These are phyloP conservation scores for Podila minutissima DNA, from an alignment of 192 early-diverging fungal genomes.

Conservation along the genomic window DNA sequence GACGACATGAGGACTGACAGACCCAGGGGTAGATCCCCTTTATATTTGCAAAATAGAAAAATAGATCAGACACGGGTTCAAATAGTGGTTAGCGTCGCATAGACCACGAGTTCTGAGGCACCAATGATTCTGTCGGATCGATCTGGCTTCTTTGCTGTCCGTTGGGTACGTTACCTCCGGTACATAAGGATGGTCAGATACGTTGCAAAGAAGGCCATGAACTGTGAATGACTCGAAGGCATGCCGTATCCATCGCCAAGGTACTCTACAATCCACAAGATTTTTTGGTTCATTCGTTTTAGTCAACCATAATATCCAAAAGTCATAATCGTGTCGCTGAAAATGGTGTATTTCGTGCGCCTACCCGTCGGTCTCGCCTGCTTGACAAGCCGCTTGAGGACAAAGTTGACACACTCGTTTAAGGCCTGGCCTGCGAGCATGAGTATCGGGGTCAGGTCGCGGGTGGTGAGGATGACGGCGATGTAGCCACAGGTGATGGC, in stretches of 20 bases:
- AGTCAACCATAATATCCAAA: not conserved
- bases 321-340: too few species aligned
- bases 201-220: conserved; percentile 78
- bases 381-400: conserved; percentile 68
- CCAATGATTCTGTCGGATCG: not conserved
- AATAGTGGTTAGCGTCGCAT: too few species aligned
- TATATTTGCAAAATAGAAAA: not conserved
- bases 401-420: conserved; percentile 73
- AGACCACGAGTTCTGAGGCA: not conserved
- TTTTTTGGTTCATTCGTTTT: not conserved
- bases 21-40: conserved; percentile 8
- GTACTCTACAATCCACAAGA: conserved; percentile 56
- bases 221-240: conserved; percentile 87
- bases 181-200: conserved; percentile 66
- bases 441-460: conserved; percentile 65
- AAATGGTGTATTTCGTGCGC: not conserved
- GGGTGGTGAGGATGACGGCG: conserved; percentile 68
- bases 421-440: conserved; percentile 77
- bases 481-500: conserved; percentile 75
- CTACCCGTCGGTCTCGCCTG: conserved; percentile 74
- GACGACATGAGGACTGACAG: conserved; percentile 21
- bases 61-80: not conserved
- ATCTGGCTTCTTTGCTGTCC: not conserved
- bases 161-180: conserved; percentile 34
- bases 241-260: conserved; percentile 85